Evolutionary conservation across 1,139 yeast species (phyloP).

Genomic region (Blastobotrys aristatus): DNA sequence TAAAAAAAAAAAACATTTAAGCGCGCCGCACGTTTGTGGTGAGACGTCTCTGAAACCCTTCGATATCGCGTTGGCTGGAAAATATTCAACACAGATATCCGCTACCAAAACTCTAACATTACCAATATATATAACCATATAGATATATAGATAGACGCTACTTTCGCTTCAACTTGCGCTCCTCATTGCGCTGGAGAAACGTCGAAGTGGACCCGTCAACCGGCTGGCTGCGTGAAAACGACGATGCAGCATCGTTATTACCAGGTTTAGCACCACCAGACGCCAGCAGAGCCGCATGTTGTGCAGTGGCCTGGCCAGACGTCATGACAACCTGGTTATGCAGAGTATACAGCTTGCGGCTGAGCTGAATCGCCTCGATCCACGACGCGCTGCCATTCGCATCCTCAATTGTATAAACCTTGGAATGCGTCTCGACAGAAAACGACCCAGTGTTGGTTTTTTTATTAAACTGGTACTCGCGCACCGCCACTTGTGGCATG

Average conservation of each 20-base stretch:
- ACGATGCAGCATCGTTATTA: not conserved
- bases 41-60: no score
- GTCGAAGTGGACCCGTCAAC: slow-evolving; percentile 21
- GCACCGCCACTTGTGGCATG: slow-evolving; percentile 32
- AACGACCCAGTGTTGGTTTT: slow-evolving; percentile 29
- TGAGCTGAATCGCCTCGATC: slow-evolving; percentile 31
- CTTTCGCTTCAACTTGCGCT: slow-evolving; percentile 15
- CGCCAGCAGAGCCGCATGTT: slow-evolving; percentile 35
- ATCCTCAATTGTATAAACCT: slow-evolving; percentile 36
- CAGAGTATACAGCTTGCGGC: slow-evolving; percentile 29
- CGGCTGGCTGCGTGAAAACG: slow-evolving; percentile 1
- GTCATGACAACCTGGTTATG: slow-evolving; percentile 23
- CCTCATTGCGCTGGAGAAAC: slow-evolving; percentile 24
- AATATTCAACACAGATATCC: no score
- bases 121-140: no score
- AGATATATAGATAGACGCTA: no score
- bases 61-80: no score
- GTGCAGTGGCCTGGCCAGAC: slow-evolving; percentile 32
- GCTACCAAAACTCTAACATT: no score
- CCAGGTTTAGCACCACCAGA: slow-evolving; percentile 5
- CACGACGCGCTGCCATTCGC: slow-evolving; percentile 32
- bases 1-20: no score
- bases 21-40: no score
- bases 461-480: slow-evolving; percentile 33
- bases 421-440: slow-evolving; percentile 33